A percentile compares a stretch with the other conserved stretches of the same genome.
These are phyloP conservation scores for Priceomyces melissophilus DNA, from an alignment of 805 yeast genomes.

Conservation along the genomic window DNA sequence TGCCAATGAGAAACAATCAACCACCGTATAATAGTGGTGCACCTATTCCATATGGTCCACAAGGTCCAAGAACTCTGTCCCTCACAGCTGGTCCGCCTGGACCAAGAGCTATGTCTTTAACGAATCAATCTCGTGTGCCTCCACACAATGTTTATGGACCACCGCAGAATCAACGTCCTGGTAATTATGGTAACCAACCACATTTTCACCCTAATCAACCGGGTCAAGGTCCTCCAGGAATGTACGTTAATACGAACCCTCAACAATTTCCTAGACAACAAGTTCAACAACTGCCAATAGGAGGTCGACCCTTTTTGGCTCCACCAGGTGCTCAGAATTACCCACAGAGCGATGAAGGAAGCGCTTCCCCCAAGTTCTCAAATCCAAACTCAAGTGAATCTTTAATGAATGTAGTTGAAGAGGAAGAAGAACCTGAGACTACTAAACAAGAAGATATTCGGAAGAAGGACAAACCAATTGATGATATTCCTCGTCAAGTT, in stretches of 20 bases:
- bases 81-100: constrained; percentile 5
- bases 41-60: constrained; percentile 1
- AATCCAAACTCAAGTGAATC: constrained; percentile 26
- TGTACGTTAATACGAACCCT: not conserved
- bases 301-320: not conserved
- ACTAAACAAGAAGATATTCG: not conserved
- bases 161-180: too few species aligned
- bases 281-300: constrained; percentile 5
- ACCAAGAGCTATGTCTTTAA: constrained; percentile 21
- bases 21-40: constrained; percentile 10
- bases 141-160: too few species aligned
- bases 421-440: constrained; percentile 26
- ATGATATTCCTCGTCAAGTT: not conserved
- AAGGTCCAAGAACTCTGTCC: constrained; percentile 10
- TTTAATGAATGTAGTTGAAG: constrained; percentile 32
- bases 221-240: constrained; percentile 1
- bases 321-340: too few species aligned
- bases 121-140: constrained; percentile 5
- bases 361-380: not conserved
- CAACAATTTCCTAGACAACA: constrained; percentile 3
- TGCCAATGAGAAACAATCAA: constrained; percentile 9
- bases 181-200: too few species aligned
- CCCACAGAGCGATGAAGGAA: not conserved
- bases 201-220: too few species aligned
- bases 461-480: not conserved